Base-by-base conservation (phyloP, 1,139 yeast species). In the Hemisphaericaspora xylanilytica region DNA sequence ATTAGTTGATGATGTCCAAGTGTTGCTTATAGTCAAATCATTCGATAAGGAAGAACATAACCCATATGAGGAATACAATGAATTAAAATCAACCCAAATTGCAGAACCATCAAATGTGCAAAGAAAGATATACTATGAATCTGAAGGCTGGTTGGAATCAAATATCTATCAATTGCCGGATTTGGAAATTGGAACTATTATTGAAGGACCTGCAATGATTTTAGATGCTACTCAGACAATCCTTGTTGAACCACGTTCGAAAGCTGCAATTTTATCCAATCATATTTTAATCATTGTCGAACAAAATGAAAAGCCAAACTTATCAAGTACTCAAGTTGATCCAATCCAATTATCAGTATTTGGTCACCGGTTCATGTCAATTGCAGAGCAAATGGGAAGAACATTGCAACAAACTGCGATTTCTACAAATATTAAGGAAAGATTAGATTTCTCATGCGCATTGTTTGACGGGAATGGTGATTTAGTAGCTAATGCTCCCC, bases 211-310 rank as follows among this genome's bases (percentile, higher is more conserved):
- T 3, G 87, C 95, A 0, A 78, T 89, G 48, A 73, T 89, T 43
- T 81, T 89, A 15, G 97, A 89, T 60, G 80, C 79, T 32, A 89
- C 96, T 0, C 96, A 89, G 59, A 89, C 97, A 0, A 81, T 88
- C 46, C 73, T 89, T 15, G 75, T 89, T 15, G 87, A 88, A 17
- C 94, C 95, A 1, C 61, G 70, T 37, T 74, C 87, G 0, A 56
- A 61, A n/a, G 96, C 95, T 1, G 67, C 73, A 0, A 67, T 86
- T 16, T 65, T 85, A 34, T 63, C 77, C 4, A 68, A 80, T 24
- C 66, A 63, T 42, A 72, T 87, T 14, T 61, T 80, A 27, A 65
- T 68, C 37, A 49, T 48, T 24, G 63, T 66, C 5, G 66, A 60
- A 28, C 61, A 59, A 29, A 61, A 57, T 34, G 48, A 41, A 5